A percentile compares a stretch with the other conserved stretches of the same genome.
phyloP scores from a whole-genome alignment of 345 rosid genomes.

The Carallia brachiata region DNA sequence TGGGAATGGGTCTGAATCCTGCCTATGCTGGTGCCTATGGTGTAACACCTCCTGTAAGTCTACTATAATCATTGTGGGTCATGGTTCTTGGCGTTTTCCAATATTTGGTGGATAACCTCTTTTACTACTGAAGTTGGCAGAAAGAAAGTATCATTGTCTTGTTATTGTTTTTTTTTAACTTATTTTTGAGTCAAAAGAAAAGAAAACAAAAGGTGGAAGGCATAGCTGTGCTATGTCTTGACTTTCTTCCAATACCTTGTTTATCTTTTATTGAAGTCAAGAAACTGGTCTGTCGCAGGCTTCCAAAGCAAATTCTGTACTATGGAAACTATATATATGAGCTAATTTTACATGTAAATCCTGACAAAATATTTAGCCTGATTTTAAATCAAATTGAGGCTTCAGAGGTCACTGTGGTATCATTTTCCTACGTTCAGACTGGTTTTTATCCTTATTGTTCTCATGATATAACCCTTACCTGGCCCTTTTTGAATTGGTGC shows the following conservation, averaged over 20 bases:
- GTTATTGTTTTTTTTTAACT: too few relatives aligned
- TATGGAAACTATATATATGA: neutral
- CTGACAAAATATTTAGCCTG: neutral
- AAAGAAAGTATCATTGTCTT: too few relatives aligned
- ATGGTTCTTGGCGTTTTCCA: neutral
- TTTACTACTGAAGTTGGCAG: neutral
- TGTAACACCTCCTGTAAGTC: conserved; percentile 80
- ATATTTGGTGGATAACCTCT: neutral
- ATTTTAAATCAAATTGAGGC: neutral
- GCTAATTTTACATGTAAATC: neutral
- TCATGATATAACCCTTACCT: neutral
- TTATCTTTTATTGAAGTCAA: neutral
- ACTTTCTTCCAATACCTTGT: neutral
- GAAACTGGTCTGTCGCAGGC: neutral
- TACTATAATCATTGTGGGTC: neutral
- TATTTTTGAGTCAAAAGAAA: too few relatives aligned
- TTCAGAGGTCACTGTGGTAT: neutral
- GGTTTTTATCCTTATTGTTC: neutral
- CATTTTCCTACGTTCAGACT: neutral
- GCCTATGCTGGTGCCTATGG: conserved; percentile 74
- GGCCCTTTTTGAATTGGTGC: conserved; percentile 22
- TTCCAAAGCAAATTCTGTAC: neutral
- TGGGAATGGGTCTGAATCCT: conserved; percentile 52
- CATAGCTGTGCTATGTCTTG: too few relatives aligned
- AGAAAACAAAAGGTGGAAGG: too few relatives aligned